These are phyloP conservation scores for Actinidia chinensis DNA, from an alignment of 179 eudicot species.

Conservation along the genomic window DNA sequence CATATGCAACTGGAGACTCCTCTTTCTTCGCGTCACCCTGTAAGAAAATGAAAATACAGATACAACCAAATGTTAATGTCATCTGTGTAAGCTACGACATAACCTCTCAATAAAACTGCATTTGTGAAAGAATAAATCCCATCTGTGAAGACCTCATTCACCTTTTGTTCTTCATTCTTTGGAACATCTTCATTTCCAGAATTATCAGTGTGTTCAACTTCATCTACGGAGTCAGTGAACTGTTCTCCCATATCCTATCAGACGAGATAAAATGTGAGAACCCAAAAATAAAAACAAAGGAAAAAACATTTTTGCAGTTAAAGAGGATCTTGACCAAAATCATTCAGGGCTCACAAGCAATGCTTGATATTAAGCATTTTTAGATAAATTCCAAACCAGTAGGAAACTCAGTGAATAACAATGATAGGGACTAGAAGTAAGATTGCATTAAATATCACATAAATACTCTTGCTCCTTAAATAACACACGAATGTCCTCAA, in stretches of 20 bases:
- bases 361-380: background rate
- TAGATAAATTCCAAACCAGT: background rate
- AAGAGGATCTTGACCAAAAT: slow-evolving; percentile 2
- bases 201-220: slow-evolving; percentile 38
- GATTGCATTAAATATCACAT: background rate
- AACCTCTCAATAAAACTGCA: slow-evolving; percentile 1
- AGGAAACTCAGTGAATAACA: background rate
- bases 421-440: background rate
- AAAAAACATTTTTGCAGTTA: slow-evolving; percentile 13
- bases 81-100: background rate
- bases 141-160: slow-evolving; percentile 20
- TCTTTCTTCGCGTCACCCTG: slow-evolving; percentile 33
- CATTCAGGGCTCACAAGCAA: background rate
- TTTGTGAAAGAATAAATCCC: slow-evolving; percentile 11
- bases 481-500: background rate
- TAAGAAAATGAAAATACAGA: background rate
- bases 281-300: background rate
- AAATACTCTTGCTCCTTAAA: background rate
- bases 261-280: slow-evolving; percentile 17
- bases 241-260: slow-evolving; percentile 47
- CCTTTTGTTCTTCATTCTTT: slow-evolving; percentile 43
- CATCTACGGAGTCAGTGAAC: slow-evolving; percentile 31
- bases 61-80: slow-evolving; percentile 5
- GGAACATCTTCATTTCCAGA: slow-evolving; percentile 24
- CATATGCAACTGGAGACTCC: slow-evolving; percentile 43